phyloP scores from a whole-genome alignment of 2,329 filamentous ascomycete genomes.

The Chrysoporthe deuterocubensis region DNA sequence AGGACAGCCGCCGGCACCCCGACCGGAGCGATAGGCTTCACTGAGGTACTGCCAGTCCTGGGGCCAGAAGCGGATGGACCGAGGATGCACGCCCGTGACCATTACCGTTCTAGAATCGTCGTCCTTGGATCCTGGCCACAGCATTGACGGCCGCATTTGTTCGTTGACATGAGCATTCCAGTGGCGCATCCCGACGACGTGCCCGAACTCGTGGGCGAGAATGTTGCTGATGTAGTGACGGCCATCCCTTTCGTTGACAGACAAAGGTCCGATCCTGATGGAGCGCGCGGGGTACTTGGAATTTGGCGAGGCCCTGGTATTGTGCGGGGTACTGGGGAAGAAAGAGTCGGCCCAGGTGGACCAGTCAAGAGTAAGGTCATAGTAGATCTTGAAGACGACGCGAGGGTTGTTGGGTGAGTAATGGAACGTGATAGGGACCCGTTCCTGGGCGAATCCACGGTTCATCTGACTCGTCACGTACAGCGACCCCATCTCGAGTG shows the following conservation, averaged over 20 bases:
- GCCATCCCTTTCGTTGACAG: background rate
- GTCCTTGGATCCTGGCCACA: background rate
- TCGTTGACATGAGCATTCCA: background rate
- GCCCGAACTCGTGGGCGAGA: constrained; percentile 13
- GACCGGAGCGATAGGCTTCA: background rate
- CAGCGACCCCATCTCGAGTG: background rate
- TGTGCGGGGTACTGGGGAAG: background rate
- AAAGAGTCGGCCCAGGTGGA: background rate
- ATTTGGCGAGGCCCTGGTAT: background rate
- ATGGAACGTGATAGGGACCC: background rate
- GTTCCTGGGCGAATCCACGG: background rate
- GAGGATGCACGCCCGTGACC: background rate
- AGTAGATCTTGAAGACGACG: constrained; percentile 10
- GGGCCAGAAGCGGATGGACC: background rate
- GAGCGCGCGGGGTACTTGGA: background rate
- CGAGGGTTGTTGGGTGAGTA: background rate
- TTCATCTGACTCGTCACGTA: background rate
- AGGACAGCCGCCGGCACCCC: background rate
- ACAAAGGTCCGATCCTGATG: background rate
- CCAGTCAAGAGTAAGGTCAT: background rate
- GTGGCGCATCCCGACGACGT: constrained; percentile 16
- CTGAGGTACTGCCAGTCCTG: background rate
- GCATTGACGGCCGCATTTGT: background rate
- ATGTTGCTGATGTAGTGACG: background rate
- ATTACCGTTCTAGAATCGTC: background rate